Evolutionary conservation across 495 filamentous ascomycete genomes (phyloP).

Genomic region (Xylaria grammica): DNA sequence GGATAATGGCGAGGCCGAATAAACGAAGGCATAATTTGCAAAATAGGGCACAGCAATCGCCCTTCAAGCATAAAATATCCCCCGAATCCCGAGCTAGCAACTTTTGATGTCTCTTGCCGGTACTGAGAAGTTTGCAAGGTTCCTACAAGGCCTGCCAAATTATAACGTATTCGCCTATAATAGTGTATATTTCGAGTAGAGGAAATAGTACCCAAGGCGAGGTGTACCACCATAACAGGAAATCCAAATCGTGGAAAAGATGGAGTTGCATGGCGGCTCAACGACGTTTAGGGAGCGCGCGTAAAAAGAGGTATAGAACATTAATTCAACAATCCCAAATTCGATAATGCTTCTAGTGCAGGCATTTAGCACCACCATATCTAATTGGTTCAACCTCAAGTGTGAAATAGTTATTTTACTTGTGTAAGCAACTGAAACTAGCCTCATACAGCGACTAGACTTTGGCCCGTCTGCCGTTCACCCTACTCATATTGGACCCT

Average conservation of each 20-base stretch:
- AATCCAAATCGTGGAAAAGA: not conserved
- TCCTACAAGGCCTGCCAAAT: constrained; percentile 62
- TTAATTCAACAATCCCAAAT: not conserved
- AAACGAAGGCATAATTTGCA: too few species aligned
- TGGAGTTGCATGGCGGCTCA: constrained; percentile 9
- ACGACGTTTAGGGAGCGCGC: not conserved
- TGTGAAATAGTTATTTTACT: not conserved
- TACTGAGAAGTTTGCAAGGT: constrained; percentile 63
- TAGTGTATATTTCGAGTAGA: not conserved
- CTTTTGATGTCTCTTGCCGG: constrained; percentile 67
- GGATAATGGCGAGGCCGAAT: too few species aligned
- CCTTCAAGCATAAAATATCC: too few species aligned
- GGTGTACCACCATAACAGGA: not conserved
- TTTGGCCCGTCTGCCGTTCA: not conserved
- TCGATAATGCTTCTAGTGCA: not conserved
- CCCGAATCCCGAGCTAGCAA: too few species aligned
- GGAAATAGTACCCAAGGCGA: not conserved
- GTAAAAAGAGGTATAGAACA: not conserved
- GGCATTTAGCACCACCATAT: not conserved
- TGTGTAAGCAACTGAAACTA: too few species aligned
- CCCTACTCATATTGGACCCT: not conserved
- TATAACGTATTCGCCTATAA: constrained; percentile 14
- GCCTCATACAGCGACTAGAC: not conserved
- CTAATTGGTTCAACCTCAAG: not conserved
- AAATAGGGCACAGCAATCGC: too few species aligned